Conservation (phyloP, 164 flowering plant species). For the Stephania japonica region DNA sequence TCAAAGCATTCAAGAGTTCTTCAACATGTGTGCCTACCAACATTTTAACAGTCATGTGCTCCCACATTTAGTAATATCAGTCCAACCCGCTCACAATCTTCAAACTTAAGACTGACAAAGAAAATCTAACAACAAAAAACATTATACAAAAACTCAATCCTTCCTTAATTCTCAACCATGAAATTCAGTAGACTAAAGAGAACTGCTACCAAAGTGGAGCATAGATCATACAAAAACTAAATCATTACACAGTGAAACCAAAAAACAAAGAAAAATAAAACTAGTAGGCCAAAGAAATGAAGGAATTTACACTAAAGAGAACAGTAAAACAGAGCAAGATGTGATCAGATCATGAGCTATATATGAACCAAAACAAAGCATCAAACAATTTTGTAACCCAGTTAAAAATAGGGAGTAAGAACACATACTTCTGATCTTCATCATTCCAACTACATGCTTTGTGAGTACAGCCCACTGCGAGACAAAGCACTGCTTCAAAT, state of each 20-base stretch:
- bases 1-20: too few relatives aligned
- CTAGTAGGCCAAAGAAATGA: too few relatives aligned
- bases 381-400: not conserved
- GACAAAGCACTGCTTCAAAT: conserved; percentile 19
- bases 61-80: too few relatives aligned
- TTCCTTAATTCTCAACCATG: not conserved
- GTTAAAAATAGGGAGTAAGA: not conserved
- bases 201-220: not conserved
- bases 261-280: too few relatives aligned
- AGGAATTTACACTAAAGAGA: not conserved
- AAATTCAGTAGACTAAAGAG: not conserved
- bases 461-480: conserved; percentile 7
- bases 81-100: too few relatives aligned
- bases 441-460: conserved; percentile 16
- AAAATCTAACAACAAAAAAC: not conserved
- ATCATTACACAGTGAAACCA: too few relatives aligned
- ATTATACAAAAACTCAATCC: too few relatives aligned
- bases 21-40: too few relatives aligned
- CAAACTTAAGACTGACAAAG: not conserved
- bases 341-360: not conserved
- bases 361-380: not conserved
- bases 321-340: not conserved
- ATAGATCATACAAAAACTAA: too few relatives aligned
- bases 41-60: too few relatives aligned
- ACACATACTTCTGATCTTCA: conserved; percentile 30